These are phyloP conservation scores for Salix viminalis DNA, from an alignment of 345 rosid species.

Conservation along the genomic window DNA sequence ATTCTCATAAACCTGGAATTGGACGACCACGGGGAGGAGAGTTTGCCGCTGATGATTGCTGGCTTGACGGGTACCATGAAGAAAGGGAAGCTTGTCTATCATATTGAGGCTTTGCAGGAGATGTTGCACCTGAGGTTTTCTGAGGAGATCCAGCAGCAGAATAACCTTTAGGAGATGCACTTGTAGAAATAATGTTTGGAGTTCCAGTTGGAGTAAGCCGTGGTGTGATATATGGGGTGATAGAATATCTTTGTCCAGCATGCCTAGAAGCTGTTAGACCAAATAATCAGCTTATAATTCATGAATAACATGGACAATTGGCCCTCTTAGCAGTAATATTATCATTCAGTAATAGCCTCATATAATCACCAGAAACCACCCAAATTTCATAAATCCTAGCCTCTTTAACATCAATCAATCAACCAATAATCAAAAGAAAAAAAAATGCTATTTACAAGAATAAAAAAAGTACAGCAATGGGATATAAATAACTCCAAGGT, in stretches of 20 bases:
- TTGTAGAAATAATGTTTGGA: constrained; percentile 60
- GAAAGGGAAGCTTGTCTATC: constrained; percentile 45
- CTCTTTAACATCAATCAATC: not conserved
- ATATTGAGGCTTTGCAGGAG: constrained; percentile 59
- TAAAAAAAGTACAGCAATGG: not conserved
- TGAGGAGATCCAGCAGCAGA: constrained; percentile 68
- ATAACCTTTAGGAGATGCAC: constrained; percentile 66
- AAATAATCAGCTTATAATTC: constrained; percentile 11
- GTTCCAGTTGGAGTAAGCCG: constrained; percentile 77
- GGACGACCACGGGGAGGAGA: constrained; percentile 81
- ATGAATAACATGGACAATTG: too few relatives aligned
- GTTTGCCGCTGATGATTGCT: constrained; percentile 81
- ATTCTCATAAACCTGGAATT: constrained; percentile 50
- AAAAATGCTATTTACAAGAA: not conserved
- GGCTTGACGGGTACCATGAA: constrained; percentile 87
- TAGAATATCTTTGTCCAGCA: constrained; percentile 50
- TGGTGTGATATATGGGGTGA: constrained; percentile 81
- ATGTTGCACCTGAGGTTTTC: constrained; percentile 53
- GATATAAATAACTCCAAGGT: not conserved
- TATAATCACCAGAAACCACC: constrained; percentile 3
- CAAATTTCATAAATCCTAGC: not conserved
- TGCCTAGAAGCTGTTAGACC: constrained; percentile 43
- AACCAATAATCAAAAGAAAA: not conserved
- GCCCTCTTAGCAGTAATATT: not conserved
- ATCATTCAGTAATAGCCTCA: not conserved